A percentile compares a stretch with the other conserved stretches of the same genome.
These are phyloP conservation scores for Halenospora varia DNA, from an alignment of 495 filamentous ascomycete species.

Conservation along the genomic window DNA sequence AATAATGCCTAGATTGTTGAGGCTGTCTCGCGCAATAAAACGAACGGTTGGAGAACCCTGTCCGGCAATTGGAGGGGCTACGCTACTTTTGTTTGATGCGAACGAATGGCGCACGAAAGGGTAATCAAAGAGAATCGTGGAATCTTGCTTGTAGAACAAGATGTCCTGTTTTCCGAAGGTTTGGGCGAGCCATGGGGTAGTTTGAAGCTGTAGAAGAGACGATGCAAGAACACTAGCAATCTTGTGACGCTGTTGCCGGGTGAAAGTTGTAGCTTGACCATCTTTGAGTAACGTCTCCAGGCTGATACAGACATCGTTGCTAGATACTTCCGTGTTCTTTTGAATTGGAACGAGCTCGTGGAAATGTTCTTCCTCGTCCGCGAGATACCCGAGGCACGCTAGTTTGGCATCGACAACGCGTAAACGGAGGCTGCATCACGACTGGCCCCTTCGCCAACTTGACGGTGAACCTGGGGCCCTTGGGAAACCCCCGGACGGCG, in stretches of 20 bases:
- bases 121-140: conserved; percentile 3
- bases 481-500: background rate
- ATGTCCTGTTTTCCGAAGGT: conserved; percentile 23
- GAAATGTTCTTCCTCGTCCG: background rate
- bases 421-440: conserved; percentile 43
- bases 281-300: conserved; percentile 2
- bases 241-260: conserved; percentile 18
- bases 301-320: conserved; percentile 1
- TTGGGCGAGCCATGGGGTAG: conserved; percentile 24
- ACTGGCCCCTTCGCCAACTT: conserved; percentile 42
- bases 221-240: conserved; percentile 26
- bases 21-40: conserved; percentile 1
- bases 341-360: background rate
- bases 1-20: conserved; percentile 22
- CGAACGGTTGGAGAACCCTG: background rate
- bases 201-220: conserved; percentile 27
- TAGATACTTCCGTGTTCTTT: background rate
- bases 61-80: background rate
- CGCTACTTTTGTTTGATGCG: background rate
- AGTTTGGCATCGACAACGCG: no score
- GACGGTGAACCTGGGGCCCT: conserved; percentile 34
- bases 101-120: conserved; percentile 14
- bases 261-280: background rate
- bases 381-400: conserved; percentile 9
- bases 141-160: conserved; percentile 16